Base-by-base conservation (phyloP, 768 basidiomycete species). In the Clitopilus hobsonii region DNA sequence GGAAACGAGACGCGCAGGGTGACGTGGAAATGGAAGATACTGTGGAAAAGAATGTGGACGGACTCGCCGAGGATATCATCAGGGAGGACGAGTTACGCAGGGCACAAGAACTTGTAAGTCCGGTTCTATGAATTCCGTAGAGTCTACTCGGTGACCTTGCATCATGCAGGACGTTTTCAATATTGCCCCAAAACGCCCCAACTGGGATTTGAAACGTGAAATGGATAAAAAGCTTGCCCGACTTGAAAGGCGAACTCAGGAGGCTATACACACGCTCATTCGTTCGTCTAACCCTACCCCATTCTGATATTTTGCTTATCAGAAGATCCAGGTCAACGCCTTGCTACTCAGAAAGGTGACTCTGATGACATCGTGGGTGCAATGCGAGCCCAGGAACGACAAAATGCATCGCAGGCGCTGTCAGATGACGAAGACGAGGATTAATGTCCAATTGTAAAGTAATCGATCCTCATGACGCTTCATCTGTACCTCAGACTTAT, bases 181-280 rank as follows among this genome's bases (percentile, higher is more conserved):
- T 66, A 98, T 99, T 61, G 95, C 94, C 22, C 97, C 97, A 3
- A 98, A 95, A 79, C 82, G 94, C 48, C 87, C 92, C 8, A 98
- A 96, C 70, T 96, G 94, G 94, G 94, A 96, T 68, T 76, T 97
- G 63, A 95, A 94, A 69, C 84, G 94, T 55, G 94, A 98, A 63
- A 85, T 95, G 73, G 91, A 95, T 55, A 92, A 89, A 74, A 94
- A 91, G 67, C 70, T 94, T 48, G 81, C 86, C 6, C 94, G 86
- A 66, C 76, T 98, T n/a, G 94, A 97, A 64, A 75, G 91, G 61
- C 88, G 85, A 71, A 97, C 94, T 1, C 91, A 95, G 58, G 91
- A 95, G 69, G 84, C 94, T 5, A 91, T 98, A 58, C 91, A 95
- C 63, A 89, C 86, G 2, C 80, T 98, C 20, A 98, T 98, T 64